Conservation (phyloP, 2,329 filamentous ascomycete species). For the Xylaria sp. region DNA sequence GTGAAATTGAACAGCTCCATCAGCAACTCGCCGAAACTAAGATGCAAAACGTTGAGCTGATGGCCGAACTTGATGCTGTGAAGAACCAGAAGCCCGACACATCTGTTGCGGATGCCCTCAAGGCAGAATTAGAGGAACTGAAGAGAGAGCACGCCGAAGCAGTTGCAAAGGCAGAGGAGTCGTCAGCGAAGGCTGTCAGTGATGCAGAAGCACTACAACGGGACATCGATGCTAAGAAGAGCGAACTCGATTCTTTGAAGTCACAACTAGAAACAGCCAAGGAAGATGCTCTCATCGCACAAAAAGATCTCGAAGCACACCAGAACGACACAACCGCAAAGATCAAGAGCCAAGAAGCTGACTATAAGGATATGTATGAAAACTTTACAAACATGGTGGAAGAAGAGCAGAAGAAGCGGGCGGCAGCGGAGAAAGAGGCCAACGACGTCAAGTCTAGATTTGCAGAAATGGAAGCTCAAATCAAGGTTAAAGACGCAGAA, state of each 20-base stretch:
- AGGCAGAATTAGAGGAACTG: slow-evolving; percentile 59
- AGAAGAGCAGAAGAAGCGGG: slow-evolving; percentile 60
- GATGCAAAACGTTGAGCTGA: slow-evolving; percentile 67
- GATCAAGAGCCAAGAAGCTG: slow-evolving; percentile 65
- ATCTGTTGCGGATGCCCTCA: slow-evolving; percentile 62
- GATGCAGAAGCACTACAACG: slow-evolving; percentile 45
- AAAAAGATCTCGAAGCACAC: slow-evolving; percentile 64
- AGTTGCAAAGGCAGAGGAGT: slow-evolving; percentile 52
- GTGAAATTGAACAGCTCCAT: slow-evolving; percentile 61
- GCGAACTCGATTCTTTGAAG: slow-evolving; percentile 48
- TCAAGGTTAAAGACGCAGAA: slow-evolving; percentile 70
- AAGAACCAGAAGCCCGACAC: slow-evolving; percentile 67
- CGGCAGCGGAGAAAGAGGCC: slow-evolving; percentile 47
- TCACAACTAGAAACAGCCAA: slow-evolving; percentile 56
- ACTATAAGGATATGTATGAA: slow-evolving; percentile 72
- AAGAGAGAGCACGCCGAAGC: slow-evolving; percentile 60
- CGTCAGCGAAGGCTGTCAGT: slow-evolving; percentile 45
- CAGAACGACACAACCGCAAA: slow-evolving; percentile 62
- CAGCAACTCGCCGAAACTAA: slow-evolving; percentile 67
- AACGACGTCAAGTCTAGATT: slow-evolving; percentile 47
- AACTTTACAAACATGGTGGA: slow-evolving; percentile 69
- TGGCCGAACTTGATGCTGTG: slow-evolving; percentile 68
- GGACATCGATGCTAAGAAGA: slow-evolving; percentile 48
- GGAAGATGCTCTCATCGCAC: slow-evolving; percentile 52
- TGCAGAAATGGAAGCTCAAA: slow-evolving; percentile 51